Base-by-base conservation (phyloP, 176 grass and related monocot species). In the Ensete ventricosum region DNA sequence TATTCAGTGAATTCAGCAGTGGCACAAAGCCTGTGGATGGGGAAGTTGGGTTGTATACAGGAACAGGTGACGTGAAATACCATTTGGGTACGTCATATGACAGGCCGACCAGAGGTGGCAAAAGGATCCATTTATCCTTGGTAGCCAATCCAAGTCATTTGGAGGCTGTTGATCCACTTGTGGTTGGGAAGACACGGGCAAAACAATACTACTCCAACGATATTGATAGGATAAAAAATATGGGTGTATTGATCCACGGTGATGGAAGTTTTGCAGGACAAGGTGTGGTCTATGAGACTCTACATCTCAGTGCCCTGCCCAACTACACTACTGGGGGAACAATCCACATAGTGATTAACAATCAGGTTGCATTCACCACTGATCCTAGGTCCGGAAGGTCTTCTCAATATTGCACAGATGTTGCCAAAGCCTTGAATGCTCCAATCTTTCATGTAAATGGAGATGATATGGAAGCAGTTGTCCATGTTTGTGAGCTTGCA, bases 241-340 rank as follows among this genome's bases (percentile, higher is more conserved):
- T 97, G 81, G 87, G 93, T 14, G 72, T 97, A 52, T 79, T 97
- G 29, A 90, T 97, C 14, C 93, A 97, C 22, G 93, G 93, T 53
- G 93, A 97, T 71, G 93, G 93, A 57, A 97, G 93, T 79, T 97
- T 97, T 83, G 85, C 93, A 23, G 93, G 93, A 12, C 93, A 97
- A 81, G 93, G 93, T 53, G 90, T 97, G 16, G 93, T 93, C 21
- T 93, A 90, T 20, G 93, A 97, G 84, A 93, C 93, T 1, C 90
- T 97, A 51, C 93, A 97, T 90, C 83, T 97, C 14, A 97, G 93
- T 64, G 93, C 93, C 27, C 90, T 97, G 54, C 90, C 93, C 8
- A 97, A 90, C 78, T 92, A 93, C 74, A 93, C 90, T 14, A 97
- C 93, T 52, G 93, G 93, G 75, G 93, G 93, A 74, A 97, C 89